Evolutionary conservation across 805 yeast genomes (phyloP).

Genomic region (Kodamaea leandrae): DNA sequence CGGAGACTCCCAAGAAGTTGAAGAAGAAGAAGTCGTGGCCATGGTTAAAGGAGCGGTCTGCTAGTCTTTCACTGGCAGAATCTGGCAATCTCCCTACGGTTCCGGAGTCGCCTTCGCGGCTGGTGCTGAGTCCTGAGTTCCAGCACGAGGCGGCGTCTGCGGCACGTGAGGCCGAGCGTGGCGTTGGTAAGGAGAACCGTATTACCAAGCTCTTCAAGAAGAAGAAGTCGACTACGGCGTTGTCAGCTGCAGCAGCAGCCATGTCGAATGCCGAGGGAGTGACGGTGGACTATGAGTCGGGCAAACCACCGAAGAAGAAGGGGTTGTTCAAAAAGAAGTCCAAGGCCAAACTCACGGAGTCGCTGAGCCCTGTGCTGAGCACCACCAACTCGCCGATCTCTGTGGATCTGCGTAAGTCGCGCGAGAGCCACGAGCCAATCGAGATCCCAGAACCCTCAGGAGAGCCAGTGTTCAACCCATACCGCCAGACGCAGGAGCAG

Average conservation of each 20-base stretch:
- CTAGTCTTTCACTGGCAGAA: constrained; percentile 31
- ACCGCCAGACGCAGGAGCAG: constrained; percentile 2
- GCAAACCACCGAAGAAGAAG: constrained; percentile 13
- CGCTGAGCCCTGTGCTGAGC: constrained; percentile 5
- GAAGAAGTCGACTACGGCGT: constrained; percentile 19
- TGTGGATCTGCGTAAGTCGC: constrained; percentile 5
- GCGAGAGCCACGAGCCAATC: constrained; percentile 11
- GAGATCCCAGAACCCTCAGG: not conserved
- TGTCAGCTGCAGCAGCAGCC: constrained; percentile 5
- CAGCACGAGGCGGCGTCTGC: constrained; percentile 11
- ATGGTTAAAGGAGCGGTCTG: constrained; percentile 36
- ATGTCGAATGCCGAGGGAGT: constrained; percentile 14
- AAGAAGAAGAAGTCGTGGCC: constrained; percentile 42
- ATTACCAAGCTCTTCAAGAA: constrained; percentile 41
- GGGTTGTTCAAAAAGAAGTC: constrained; percentile 18
- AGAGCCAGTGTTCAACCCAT: constrained; percentile 8
- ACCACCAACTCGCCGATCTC: constrained; percentile 2
- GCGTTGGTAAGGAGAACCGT: constrained; percentile 36
- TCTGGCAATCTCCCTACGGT: constrained; percentile 20
- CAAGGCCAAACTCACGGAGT: constrained; percentile 12
- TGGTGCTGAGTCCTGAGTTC: constrained; percentile 40
- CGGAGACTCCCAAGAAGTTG: constrained; percentile 18
- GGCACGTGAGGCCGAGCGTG: constrained; percentile 9
- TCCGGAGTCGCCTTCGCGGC: constrained; percentile 28
- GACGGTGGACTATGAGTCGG: constrained; percentile 28